Evolutionary conservation across 2,329 filamentous ascomycete genomes (phyloP), one percentile per base, ranked within the genome.

Genomic region (Penicillium janthinellum): DNA sequence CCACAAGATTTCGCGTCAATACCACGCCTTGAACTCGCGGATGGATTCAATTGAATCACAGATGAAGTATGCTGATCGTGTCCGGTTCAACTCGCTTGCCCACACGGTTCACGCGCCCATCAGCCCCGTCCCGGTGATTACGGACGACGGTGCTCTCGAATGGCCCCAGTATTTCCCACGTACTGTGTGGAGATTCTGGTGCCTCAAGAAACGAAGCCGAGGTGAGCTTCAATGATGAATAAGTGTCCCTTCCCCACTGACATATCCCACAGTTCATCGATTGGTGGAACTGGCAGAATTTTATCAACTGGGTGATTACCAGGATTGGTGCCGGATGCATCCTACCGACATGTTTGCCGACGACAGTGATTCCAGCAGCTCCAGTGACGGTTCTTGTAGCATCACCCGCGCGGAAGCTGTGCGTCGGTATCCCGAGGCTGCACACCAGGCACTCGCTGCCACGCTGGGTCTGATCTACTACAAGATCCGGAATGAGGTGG

Each of bases 181-280:
- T 34, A 76, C 74, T 1, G 74, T 78, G 7, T 77, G 75, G 75
- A 70, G 74, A 45, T 78, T 78, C 58, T 78, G 76, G 76, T 76
- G 74, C 59, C 64, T 78, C 55, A 77, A 77, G 67, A 76, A 76
- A 65, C 68, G 71, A 64, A 77, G 71, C 63, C 65, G 75, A 64
- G 62, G 76, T 78, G 65, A 77, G 76, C 70, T 37, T 41, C 28
- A 41, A 39, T 31, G 60, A 22, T 54, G 57, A 48, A 51, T 10
- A 44, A 20, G 48, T 45, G 10, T 17, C 25, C 14, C n/a, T 11
- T 25, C 17, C 28, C 56, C 62, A 4, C 49, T 59, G 42, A 64
- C 57, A 31, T 17, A 15, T 25, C 45, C 38, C n/a, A 53, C 1
- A 78, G 76, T 76, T 39, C 71, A 77, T 64, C 76, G 75, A 31